These are phyloP conservation scores for Mycena filopes DNA, from an alignment of 768 basidiomycete species.

Conservation along the genomic window DNA sequence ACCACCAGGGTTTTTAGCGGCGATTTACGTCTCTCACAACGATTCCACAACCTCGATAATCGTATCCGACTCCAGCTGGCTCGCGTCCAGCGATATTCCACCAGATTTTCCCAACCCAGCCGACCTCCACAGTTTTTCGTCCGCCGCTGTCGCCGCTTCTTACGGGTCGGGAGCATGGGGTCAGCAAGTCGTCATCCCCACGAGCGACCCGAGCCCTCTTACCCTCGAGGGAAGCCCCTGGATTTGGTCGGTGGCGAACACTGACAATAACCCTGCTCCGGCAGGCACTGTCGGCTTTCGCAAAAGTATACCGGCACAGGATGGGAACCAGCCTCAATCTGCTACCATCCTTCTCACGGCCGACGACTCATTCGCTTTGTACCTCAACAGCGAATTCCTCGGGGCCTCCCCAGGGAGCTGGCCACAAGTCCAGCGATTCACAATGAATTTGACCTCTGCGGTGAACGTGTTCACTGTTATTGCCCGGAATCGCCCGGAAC, in stretches of 20 bases:
- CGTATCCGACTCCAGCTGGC: too few species aligned
- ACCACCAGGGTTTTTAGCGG: too few species aligned
- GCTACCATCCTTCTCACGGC: constrained; percentile 5
- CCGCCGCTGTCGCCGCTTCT: constrained; percentile 3
- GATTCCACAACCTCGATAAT: too few species aligned
- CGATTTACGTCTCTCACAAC: too few species aligned
- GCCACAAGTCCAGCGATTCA: constrained; percentile 15
- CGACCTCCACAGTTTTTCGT: background rate
- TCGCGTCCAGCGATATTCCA: background rate
- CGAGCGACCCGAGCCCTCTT: background rate
- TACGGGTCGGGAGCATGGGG: constrained; percentile 25
- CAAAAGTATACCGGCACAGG: constrained; percentile 2
- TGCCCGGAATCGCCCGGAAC: background rate
- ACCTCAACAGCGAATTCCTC: constrained; percentile 14
- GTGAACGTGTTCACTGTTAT: constrained; percentile 13
- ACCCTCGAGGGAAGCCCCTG: constrained; percentile 6
- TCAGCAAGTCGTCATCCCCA: background rate
- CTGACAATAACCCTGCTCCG: background rate
- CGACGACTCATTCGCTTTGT: constrained; percentile 14
- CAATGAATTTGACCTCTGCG: background rate
- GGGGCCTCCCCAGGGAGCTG: constrained; percentile 6
- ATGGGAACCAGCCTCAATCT: constrained; percentile 9
- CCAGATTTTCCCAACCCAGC: constrained; percentile 12
- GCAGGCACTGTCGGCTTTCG: constrained; percentile 16
- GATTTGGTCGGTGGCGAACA: constrained; percentile 14